Conservation (phyloP, 2,329 filamentous ascomycete species). For the Aschersonia sp. region DNA sequence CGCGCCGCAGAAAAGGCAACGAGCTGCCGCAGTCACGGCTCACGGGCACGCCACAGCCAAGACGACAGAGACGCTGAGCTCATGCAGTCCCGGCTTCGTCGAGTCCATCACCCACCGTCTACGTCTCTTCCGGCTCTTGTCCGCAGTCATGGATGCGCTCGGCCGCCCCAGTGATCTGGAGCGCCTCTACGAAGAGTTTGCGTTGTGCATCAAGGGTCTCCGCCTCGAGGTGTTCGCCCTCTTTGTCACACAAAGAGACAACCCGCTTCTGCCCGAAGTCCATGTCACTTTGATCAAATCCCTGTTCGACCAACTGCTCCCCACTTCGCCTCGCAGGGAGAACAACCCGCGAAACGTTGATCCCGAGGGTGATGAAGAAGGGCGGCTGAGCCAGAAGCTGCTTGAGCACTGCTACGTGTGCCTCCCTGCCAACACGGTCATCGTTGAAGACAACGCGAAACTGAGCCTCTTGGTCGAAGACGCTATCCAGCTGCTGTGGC, state of each 20-base stretch:
- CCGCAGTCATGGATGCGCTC: slow-evolving; percentile 31
- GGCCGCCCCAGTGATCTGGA: slow-evolving; percentile 25
- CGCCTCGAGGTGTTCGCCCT: slow-evolving; percentile 42
- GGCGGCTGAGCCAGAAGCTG: slow-evolving; percentile 28
- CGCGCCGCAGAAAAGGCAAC: slow-evolving; percentile 24
- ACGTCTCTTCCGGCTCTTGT: slow-evolving; percentile 44
- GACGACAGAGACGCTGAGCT: slow-evolving; percentile 9
- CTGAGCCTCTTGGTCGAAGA: slow-evolving; percentile 55
- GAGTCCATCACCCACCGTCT: slow-evolving; percentile 48
- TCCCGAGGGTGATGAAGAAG: slow-evolving; percentile 18
- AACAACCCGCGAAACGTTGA: slow-evolving; percentile 25
- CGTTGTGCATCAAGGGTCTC: slow-evolving; percentile 40
- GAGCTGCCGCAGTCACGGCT: slow-evolving; percentile 3
- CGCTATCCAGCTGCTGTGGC: slow-evolving; percentile 40
- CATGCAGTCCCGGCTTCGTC: slow-evolving; percentile 15
- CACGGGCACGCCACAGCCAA: slow-evolving; percentile 8
- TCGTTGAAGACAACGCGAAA: slow-evolving; percentile 55
- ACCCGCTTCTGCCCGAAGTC: slow-evolving; percentile 19
- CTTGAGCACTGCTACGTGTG: slow-evolving; percentile 48
- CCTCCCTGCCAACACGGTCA: slow-evolving; percentile 46
- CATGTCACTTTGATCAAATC: slow-evolving; percentile 30
- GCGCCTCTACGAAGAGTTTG: slow-evolving; percentile 44
- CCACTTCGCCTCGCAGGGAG: slow-evolving; percentile 21
- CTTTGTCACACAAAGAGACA: slow-evolving; percentile 27
- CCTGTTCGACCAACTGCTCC: slow-evolving; percentile 25